Base-by-base conservation (phyloP, 2,329 filamentous ascomycete genomes). In the Orbilia ellipsospora region DNA sequence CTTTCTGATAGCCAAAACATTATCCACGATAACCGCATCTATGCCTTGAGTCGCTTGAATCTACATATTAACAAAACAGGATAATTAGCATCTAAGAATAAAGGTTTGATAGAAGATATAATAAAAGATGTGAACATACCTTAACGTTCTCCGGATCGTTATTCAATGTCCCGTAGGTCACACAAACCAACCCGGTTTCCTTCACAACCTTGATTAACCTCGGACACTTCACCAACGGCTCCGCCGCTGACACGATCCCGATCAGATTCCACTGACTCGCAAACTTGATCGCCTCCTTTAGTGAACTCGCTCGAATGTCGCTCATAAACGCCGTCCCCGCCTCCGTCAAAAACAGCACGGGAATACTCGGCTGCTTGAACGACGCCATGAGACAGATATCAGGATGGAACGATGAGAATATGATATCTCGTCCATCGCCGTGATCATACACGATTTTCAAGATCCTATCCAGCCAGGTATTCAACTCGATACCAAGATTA, bases 341-440 rank as follows among this genome's bases (percentile, higher is more conserved):
- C 80, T 99, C 95, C 0, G 91, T 96, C 48, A 99, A 86, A 84
- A 99, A 99, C 77, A 99, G 85, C 73, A 99, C 93, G 0, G 95
- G 96, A 67, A 97, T 97, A 1, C 78, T 78, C n/a, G 79, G 79
- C 84, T 99, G 95, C 84, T 99, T 99, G 86, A 97, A 97, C 66
- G 91, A 95, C 48, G 98, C 85, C 78, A 97, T 89, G 13, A 99
- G 87, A 81, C 95, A 99, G 54, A 99, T 93, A 80, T 99, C 95
- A 0, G 95, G 95, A 83, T 98, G 97, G 85, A 99, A 99, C 59
- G 92, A 95, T 78, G 92, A 96, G 84, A 99, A 98, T 78, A 99
- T 93, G 82, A 99, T 91, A 83, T 97, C 93, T n/a, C 95, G 88
- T 72, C 90, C 88, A 73, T 89, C 88, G 26, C 90, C 90, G 64